Base-by-base conservation (phyloP, 768 basidiomycete genomes). In the Boletus bicolor region DNA sequence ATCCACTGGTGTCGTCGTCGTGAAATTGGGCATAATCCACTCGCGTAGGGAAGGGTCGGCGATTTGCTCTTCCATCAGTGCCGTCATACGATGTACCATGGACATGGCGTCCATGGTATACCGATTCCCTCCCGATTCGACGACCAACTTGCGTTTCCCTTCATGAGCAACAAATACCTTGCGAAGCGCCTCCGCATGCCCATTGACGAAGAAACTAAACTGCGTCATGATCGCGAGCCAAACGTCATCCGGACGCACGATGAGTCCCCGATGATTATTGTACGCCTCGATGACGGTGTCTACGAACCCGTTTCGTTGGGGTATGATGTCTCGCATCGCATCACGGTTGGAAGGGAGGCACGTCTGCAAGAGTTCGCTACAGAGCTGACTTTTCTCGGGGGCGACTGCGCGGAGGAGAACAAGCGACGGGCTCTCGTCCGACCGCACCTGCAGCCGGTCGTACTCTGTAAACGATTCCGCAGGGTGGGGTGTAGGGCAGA, bases 201-300 rank as follows among this genome's bases (percentile, higher is more conserved):
- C 73, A 30, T 77, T 76, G 30, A 77, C 71, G 43, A 75, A 77
- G 55, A 74, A 70, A 43, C 67, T 72, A 34, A 77, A 72, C 56
- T 78, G 76, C 14, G 64, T 60, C 46, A 73, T 37, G 64, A 72
- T 67, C 24, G 68, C 64, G 28, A 68, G 64, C 71, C 80, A 81
- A 36, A 81, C 71, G 60, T 82, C 80, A 50, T 82, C 80, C 7
- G 79, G 80, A 8, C 80, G 71, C 24, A 80, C 61, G 50, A 77
- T 64, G 36, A 82, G 69, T 1, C 71, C 63, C 3, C 69, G 69
- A 42, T 76, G 75, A 19, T 69, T 61, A 38, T 69, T 70, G 61
- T 74, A 73, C 5, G 71, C 72, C 28, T 69, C 65, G 32, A 76
- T 53, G 46, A 72, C 65, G 15, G 74, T 69, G 34, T 69, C 61